A percentile compares a stretch with the other conserved stretches of the same genome.
phyloP scores from a whole-genome alignment of 768 basidiomycete genomes.

The Dendrothele bispora region DNA sequence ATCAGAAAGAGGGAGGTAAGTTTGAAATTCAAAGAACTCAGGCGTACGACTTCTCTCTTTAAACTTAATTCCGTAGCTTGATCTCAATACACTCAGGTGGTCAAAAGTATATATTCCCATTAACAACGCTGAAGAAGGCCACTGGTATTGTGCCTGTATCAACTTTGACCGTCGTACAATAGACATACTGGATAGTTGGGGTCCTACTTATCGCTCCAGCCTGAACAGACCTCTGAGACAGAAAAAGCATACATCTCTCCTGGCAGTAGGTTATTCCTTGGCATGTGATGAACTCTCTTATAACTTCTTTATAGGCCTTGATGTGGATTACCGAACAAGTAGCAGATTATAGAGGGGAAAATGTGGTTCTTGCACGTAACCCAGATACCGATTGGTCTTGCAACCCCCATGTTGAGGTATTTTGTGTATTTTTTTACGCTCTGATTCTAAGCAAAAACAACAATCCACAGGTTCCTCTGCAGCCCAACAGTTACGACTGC shows the following conservation, averaged over 20 bases:
- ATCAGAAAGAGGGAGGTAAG: background rate
- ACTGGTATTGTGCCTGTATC: slow-evolving; percentile 3
- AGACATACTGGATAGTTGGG: background rate
- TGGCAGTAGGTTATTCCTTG: background rate
- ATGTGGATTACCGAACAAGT: background rate
- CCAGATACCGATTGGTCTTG: background rate
- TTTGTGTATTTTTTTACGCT: too few species aligned
- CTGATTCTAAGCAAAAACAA: background rate
- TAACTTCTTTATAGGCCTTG: background rate
- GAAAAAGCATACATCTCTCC: background rate
- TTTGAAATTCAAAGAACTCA: background rate
- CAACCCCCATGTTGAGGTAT: background rate
- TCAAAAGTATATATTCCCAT: background rate
- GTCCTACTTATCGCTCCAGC: background rate
- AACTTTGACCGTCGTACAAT: background rate
- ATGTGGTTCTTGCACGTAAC: too few species aligned
- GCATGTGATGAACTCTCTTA: too few species aligned
- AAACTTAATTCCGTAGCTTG: too few species aligned
- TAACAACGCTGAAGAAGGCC: background rate
- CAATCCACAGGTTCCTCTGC: background rate
- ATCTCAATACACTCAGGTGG: too few species aligned
- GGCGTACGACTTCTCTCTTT: too few species aligned
- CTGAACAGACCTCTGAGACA: background rate
- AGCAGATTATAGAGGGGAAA: background rate
- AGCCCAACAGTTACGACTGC: background rate